These are phyloP conservation scores for Scorias spongiosa DNA, from an alignment of 2,329 filamentous ascomycete genomes.

Conservation along the genomic window DNA sequence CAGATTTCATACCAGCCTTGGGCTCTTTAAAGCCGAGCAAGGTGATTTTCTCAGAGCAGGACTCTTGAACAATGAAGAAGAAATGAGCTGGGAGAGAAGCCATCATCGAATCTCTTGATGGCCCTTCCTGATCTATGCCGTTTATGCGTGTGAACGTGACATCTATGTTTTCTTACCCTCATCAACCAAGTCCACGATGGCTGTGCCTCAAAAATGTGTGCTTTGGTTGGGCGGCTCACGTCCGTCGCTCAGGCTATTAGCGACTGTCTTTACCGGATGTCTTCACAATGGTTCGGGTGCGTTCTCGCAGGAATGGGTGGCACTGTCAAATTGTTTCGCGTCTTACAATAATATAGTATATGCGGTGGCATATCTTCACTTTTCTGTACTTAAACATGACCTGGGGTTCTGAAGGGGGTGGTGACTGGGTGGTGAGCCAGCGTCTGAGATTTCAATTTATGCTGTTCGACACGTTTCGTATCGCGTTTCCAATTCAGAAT, in stretches of 20 bases:
- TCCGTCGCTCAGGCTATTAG: neutral
- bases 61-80: neutral
- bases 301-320: neutral
- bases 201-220: neutral
- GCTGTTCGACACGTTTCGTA: neutral
- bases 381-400: neutral
- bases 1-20: slow-evolving; percentile 7
- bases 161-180: neutral
- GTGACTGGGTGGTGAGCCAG: neutral
- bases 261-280: neutral
- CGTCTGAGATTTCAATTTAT: neutral
- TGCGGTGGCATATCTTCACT: neutral
- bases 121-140: too few relatives aligned
- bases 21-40: neutral
- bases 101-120: too few relatives aligned
- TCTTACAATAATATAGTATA: neutral
- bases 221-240: neutral
- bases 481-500: neutral
- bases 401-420: neutral
- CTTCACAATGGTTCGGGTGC: neutral
- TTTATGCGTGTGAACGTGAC: too few relatives aligned
- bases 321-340: neutral
- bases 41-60: neutral
- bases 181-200: neutral
- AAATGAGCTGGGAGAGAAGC: too few relatives aligned